A percentile compares a stretch with the other conserved stretches of the same genome.
These are phyloP conservation scores for Beauveria sp. DNA, from an alignment of 2,329 filamentous ascomycete species.

Conservation along the genomic window DNA sequence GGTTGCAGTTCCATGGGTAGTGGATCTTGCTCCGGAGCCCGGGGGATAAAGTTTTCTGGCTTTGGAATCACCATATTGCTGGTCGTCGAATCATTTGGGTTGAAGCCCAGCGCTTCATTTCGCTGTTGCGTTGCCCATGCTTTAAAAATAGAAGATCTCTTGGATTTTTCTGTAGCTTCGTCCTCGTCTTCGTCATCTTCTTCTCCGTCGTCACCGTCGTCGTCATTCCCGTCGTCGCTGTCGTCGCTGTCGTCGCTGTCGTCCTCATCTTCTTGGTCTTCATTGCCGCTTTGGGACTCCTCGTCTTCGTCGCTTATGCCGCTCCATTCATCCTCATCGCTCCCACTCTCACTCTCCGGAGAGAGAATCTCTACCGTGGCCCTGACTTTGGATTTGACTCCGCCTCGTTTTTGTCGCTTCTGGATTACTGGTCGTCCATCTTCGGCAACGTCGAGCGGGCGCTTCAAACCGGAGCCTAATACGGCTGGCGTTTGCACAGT, in stretches of 20 bases:
- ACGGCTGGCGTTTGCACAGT: conserved; percentile 9
- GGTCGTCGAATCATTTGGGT: conserved; percentile 36
- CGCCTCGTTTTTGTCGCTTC: conserved; percentile 68
- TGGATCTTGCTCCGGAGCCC: conserved; percentile 63
- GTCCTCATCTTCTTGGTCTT: conserved; percentile 19
- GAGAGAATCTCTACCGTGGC: conserved; percentile 32
- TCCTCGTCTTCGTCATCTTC: conserved; percentile 25
- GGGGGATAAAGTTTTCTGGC: conserved; percentile 55
- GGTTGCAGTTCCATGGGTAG: conserved; percentile 58
- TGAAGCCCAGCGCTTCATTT: conserved; percentile 70
- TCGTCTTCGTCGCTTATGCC: conserved; percentile 50
- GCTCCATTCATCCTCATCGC: conserved; percentile 47
- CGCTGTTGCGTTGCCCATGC: conserved; percentile 83
- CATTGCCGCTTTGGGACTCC: conserved; percentile 17
- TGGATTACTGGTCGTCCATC: conserved; percentile 74
- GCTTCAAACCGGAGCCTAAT: conserved; percentile 75
- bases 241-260: conserved; percentile 21
- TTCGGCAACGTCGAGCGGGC: conserved; percentile 73
- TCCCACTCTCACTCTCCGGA: conserved; percentile 22
- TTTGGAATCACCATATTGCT: conserved; percentile 44
- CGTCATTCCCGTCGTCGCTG: conserved; percentile 22
- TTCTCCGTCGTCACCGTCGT: conserved; percentile 26
- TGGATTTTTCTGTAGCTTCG: conserved; percentile 20
- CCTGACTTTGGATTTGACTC: conserved; percentile 48
- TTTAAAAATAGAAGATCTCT: conserved; percentile 67